Evolutionary conservation across 495 filamentous ascomycete species (phyloP).

Genomic region (Penicillium longicatenatum): DNA sequence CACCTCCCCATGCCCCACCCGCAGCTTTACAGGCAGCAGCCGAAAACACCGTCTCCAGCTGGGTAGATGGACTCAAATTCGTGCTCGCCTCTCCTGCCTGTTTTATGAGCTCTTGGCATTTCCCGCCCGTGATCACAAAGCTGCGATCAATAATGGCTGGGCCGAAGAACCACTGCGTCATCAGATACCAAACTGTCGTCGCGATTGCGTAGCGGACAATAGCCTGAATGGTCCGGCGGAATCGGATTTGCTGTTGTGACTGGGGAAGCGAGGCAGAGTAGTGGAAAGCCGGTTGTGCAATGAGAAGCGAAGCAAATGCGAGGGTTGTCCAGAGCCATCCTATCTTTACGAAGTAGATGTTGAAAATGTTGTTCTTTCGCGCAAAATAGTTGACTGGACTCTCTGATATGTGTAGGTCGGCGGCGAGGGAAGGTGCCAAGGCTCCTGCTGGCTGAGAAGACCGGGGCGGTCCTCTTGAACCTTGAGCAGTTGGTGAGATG

Average conservation of each 20-base stretch:
- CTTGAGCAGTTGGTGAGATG: conserved; percentile 67
- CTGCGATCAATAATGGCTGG: conserved; percentile 83
- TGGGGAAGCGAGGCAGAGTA: conserved; percentile 19
- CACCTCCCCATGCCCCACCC: conserved; percentile 83
- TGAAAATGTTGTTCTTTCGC: conserved; percentile 87
- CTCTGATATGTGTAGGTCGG: conserved; percentile 34
- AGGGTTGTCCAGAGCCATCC: conserved; percentile 89
- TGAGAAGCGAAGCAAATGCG: conserved; percentile 63
- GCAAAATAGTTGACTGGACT: conserved; percentile 79
- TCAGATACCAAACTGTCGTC: conserved; percentile 71
- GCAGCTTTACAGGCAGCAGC: conserved; percentile 78
- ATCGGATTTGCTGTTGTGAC: conserved; percentile 24
- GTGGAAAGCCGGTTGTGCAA: conserved; percentile 55
- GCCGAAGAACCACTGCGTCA: conserved; percentile 97
- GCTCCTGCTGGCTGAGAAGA: conserved; percentile 56
- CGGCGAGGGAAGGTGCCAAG: conserved; percentile 55
- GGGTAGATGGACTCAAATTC: conserved; percentile 26
- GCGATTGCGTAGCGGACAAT: conserved; percentile 66
- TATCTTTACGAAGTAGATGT: conserved; percentile 87
- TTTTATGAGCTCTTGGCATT: conserved; percentile 57
- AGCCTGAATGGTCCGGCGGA: conserved; percentile 47
- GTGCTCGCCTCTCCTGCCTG: conserved; percentile 24
- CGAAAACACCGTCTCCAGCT: conserved; percentile 59
- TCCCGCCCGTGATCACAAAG: conserved; percentile 80
- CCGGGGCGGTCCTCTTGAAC: conserved; percentile 21